Conservation (phyloP, 257 asterid genomes). For the Penstemon davidsonii region DNA sequence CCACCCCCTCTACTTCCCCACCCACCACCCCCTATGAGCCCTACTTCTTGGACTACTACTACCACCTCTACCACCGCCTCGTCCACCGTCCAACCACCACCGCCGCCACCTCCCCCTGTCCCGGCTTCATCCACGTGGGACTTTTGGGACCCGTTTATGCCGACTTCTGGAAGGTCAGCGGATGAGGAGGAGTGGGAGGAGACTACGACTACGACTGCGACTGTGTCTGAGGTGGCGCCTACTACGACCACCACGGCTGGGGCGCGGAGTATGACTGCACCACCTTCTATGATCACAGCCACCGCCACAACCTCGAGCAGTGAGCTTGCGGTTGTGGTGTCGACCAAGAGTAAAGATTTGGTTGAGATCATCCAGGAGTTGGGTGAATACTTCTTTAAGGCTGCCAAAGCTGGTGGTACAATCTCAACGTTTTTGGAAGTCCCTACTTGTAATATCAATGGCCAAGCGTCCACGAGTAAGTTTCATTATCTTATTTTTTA, state of each 20-base stretch:
- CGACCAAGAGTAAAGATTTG: slow-evolving; percentile 77
- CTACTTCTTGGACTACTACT: slow-evolving; percentile 59
- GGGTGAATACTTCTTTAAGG: slow-evolving; percentile 81
- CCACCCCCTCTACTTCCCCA: slow-evolving; percentile 34
- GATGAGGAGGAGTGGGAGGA: slow-evolving; percentile 87
- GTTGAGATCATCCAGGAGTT: slow-evolving; percentile 78
- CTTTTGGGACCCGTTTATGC: slow-evolving; percentile 96
- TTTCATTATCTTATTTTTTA: background rate
- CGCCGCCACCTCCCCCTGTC: slow-evolving; percentile 72
- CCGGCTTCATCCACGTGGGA: slow-evolving; percentile 71
- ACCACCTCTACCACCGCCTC: slow-evolving; percentile 54
- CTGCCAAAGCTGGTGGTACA: slow-evolving; percentile 82
- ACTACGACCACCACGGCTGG: slow-evolving; percentile 45
- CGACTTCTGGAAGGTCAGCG: slow-evolving; percentile 55
- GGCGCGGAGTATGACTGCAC: slow-evolving; percentile 58
- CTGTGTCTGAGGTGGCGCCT: slow-evolving; percentile 54
- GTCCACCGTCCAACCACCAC: slow-evolving; percentile 58
- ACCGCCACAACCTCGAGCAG: slow-evolving; percentile 52
- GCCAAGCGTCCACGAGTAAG: slow-evolving; percentile 61
- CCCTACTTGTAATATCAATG: slow-evolving; percentile 62
- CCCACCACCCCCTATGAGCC: slow-evolving; percentile 66
- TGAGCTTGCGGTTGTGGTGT: slow-evolving; percentile 79
- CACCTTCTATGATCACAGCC: slow-evolving; percentile 60
- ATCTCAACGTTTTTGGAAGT: slow-evolving; percentile 77
- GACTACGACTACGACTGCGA: slow-evolving; percentile 43